Evolutionary conservation across 2,329 filamentous ascomycete genomes (phyloP), one percentile per base, ranked within the genome.

Genomic region (Cucurbitaria berberidis): DNA sequence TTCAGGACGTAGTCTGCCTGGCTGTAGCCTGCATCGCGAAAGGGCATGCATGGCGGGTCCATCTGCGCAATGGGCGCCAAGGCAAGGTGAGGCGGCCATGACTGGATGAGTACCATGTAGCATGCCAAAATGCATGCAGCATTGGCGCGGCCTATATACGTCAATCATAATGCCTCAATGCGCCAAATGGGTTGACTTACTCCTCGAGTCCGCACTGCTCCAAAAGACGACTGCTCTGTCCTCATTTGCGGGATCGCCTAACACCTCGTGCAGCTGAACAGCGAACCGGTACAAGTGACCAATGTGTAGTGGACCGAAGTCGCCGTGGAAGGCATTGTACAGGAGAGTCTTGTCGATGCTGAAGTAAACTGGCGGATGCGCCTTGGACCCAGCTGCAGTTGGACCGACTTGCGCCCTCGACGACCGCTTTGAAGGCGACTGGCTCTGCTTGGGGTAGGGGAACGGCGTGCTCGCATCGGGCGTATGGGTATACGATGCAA

Each of bases 101-200:
- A 91, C 78, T 99, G 95, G 66, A 99, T 96, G 61, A 99, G 80
- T 38, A 99, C 93, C 93, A 99, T 98, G 80, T 99, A 99, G 80
- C 92, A 96, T 48, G 95, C 93, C 40, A 99, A 85, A 70, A 99
- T 84, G 74, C 93, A 97, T 24, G 95, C 92, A 42, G 95, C 92
- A 77, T 99, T 99, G 62, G 90, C 90, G 73, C 95, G 89, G 74
- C 89, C 89, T 93, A 53, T 22, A 21, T 27, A 40, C 48, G 60
- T 74, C 40, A 73, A 59, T 54, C 40, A 39, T 36, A 41, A 38
- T 22, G 36, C 16, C 21, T 36, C 35, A 1, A 30, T 48, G 22
- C 32, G 19, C 38, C 11, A 5, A 15, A 43, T 32, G 30, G 34
- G 35, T 24, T 7, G 21, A 83, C 88, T 74, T 84, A 90, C 93